Evolutionary conservation across 441 rosid species (phyloP).

Genomic region (Erodium moschatum): DNA sequence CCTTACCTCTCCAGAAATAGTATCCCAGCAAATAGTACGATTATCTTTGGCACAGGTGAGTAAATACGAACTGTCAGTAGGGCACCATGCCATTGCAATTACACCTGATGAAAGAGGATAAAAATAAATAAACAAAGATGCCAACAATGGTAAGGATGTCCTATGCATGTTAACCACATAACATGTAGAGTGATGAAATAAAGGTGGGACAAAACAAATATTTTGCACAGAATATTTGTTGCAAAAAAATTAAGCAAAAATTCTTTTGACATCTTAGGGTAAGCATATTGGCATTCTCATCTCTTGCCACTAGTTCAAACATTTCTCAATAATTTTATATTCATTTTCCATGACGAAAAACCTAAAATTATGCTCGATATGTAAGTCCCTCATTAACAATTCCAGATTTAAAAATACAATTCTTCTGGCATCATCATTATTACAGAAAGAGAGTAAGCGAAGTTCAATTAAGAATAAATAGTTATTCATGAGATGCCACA

Average conservation of each 20-base stretch:
- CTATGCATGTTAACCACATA: not conserved
- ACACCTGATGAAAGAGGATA: conserved; percentile 55
- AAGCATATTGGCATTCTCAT: too few relatives aligned
- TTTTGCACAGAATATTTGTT: not conserved
- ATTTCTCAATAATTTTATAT: not conserved
- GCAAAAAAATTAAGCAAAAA: not conserved
- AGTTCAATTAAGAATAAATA: not conserved
- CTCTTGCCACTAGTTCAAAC: not conserved
- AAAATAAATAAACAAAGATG: conserved; percentile 6
- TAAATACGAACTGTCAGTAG: conserved; percentile 81
- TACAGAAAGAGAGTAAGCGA: not conserved
- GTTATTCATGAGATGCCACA: not conserved
- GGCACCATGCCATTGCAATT: conserved; percentile 99
- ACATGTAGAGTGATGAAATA: conserved; percentile 1
- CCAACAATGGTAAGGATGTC: conserved; percentile 9
- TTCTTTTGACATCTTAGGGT: not conserved
- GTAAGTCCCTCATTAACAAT: not conserved
- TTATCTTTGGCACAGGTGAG: conserved; percentile 97
- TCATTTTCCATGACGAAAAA: not conserved
- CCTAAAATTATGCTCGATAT: not conserved
- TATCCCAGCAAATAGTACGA: conserved; percentile 98
- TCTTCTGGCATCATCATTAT: not conserved
- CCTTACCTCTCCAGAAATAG: conserved; percentile 71
- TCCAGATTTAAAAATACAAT: not conserved
- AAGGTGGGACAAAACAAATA: not conserved